Percentiles rank a stretch among this genome's conserved stretches.
phyloP scores from a whole-genome alignment of 768 basidiomycete species.

The Cyclocybe cylindracea region DNA sequence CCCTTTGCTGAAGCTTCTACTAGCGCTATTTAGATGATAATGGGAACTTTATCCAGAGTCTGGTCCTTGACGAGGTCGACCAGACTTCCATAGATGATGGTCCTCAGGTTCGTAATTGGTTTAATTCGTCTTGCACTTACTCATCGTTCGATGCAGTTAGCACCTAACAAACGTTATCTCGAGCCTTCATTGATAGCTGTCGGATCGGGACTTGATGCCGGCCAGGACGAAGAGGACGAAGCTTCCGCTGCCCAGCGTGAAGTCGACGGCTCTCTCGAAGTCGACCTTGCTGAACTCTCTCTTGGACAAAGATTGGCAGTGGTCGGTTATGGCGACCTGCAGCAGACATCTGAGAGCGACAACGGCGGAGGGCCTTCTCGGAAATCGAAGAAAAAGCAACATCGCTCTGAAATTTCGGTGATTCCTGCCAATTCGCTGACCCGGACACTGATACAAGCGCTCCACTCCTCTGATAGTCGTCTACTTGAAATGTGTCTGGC shows the following conservation, averaged over 20 bases:
- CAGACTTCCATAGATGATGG: conserved; percentile 1
- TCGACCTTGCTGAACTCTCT: conserved; percentile 87
- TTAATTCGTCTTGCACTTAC: not conserved
- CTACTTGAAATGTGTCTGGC: conserved; percentile 85
- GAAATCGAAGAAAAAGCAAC: conserved; percentile 33
- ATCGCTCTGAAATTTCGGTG: conserved; percentile 34
- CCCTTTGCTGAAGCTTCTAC: conserved; percentile 11
- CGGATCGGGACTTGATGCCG: conserved; percentile 64
- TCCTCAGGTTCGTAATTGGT: conserved; percentile 12
- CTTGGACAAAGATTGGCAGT: conserved; percentile 89
- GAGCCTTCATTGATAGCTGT: conserved; percentile 65
- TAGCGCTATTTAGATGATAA: conserved; percentile 58
- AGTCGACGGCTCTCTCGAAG: conserved; percentile 73
- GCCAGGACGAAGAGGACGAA: conserved; percentile 58
- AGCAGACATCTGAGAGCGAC: conserved; percentile 47
- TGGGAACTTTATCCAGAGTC: conserved; percentile 53
- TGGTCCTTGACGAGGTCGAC: conserved; percentile 43
- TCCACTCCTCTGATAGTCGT: conserved; percentile 91
- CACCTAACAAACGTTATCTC: conserved; percentile 64
- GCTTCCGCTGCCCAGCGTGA: conserved; percentile 45
- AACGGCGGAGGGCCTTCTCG: conserved; percentile 30
- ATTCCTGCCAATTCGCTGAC: conserved; percentile 86
- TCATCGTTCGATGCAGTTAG: conserved; percentile 30
- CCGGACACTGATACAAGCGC: conserved; percentile 91
- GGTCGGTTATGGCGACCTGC: conserved; percentile 53